Evolutionary conservation across 2,329 filamentous ascomycete species (phyloP), one percentile per base, ranked within the genome.

Genomic region (Leptosphaerulina australis): DNA sequence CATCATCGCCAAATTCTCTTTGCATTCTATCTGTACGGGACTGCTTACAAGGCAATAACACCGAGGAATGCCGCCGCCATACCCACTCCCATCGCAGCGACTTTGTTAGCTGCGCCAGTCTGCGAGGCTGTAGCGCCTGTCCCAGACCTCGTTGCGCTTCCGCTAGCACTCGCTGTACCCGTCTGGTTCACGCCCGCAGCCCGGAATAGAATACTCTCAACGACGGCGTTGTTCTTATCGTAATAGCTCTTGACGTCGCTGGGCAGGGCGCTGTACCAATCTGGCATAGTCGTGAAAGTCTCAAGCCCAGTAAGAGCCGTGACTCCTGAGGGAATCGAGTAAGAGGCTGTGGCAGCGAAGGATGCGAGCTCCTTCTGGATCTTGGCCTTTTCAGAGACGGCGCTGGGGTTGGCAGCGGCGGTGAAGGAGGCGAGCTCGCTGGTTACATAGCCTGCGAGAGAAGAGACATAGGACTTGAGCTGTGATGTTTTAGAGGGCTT

Each of bases 201-300:
- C 43, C 58, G 50, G 20, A 58, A 52, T 18, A 63, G 18, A 8
- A 63, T 35, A 11, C 50, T 55, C 53, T 63, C 59, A 1, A 59
- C 55, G 4, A 40, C 37, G 11, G 46, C 28, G 36, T 63, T 63
- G 39, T 59, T 55, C 30, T 41, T 44, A 15, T 65, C 63, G 18
- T 63, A 62, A 52, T 64, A 62, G 31, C 50, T 56, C 56, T 60
- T 63, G 15, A 66, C 44, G 18, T 66, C 55, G 44, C 50, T 58
- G 3, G 63, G 63, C 11, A 66, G 55, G 26, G 60, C 62, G 17
- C 43, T 55, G 48, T 64, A 66, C 63, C 63, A 66, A 0, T 33
- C 54, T 0, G 62, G 62, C 17, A 54, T 46, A 2, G 47, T 50
- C 2, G 59, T 63, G 44, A 60, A 58, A 0, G 58, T 60, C 33